A percentile compares a stretch with the other conserved stretches of the same genome.
These are phyloP conservation scores for Mucor plumbeus DNA, from an alignment of 371 early-diverging fungal genomes.

Conservation along the genomic window DNA sequence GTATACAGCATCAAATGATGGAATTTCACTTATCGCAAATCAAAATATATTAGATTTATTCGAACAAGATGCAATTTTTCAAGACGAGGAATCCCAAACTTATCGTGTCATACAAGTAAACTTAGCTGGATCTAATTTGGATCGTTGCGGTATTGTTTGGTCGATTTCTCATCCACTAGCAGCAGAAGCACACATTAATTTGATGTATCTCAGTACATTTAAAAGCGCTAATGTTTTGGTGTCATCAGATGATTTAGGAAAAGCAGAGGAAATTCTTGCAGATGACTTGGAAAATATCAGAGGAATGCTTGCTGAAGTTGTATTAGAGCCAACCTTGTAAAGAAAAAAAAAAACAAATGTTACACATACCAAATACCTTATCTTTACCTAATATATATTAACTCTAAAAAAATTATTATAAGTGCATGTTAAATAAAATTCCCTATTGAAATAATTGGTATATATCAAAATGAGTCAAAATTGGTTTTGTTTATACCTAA, in stretches of 20 bases:
- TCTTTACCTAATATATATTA: too few relatives aligned
- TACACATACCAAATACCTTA: too few relatives aligned
- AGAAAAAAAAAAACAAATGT: too few relatives aligned
- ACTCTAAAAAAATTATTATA: too few relatives aligned
- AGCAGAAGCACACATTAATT: constrained; percentile 65
- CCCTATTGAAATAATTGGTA: too few relatives aligned
- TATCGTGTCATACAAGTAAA: constrained; percentile 76
- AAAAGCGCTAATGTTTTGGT: constrained; percentile 76
- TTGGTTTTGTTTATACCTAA: too few relatives aligned
- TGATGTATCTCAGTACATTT: constrained; percentile 74
- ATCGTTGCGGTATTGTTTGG: constrained; percentile 76
- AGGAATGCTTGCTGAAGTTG: constrained; percentile 39
- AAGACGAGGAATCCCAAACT: constrained; percentile 59
- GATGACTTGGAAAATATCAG: constrained; percentile 40
- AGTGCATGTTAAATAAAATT: too few relatives aligned
- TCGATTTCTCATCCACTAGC: constrained; percentile 75
- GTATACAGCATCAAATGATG: constrained; percentile 75
- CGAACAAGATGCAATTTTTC: constrained; percentile 63
- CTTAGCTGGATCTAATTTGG: constrained; percentile 64
- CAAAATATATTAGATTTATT: constrained; percentile 62
- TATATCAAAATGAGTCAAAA: too few relatives aligned
- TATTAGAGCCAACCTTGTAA: constrained; percentile 38
- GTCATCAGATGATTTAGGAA: constrained; percentile 44
- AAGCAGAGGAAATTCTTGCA: constrained; percentile 41
- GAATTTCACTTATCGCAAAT: constrained; percentile 75